Evolutionary conservation across 805 yeast species (phyloP), one percentile per base, ranked within the genome.

Genomic region (Candida silvatica): DNA sequence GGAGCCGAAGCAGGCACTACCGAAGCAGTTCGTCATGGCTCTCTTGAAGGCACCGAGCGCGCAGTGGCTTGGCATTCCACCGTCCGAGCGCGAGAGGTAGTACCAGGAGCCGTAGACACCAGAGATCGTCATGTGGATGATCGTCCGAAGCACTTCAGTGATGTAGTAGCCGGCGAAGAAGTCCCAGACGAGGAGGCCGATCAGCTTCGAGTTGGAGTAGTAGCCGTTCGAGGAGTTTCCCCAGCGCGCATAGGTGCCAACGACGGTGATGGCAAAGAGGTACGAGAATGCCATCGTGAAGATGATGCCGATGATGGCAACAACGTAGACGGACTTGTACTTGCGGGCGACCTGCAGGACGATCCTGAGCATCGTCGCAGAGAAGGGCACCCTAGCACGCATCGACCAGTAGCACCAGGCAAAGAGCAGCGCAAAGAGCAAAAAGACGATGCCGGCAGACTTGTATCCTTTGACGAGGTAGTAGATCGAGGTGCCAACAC

Each of bases 71-170:
- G 95, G 95, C 17, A 88, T 73, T 37, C 70, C 72, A 15, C 82
- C 71, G 23, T 38, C 46, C 7, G 49, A 37, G 18, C 41, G 41
- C 85, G 74, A 27, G 51, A 80, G 66, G 55, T 85, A 88, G 58
- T 83, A 87, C 95, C 96, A 87, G 4, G 90, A 74, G n/a, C 96
- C 96, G 53, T 74, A 88, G 23, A 86, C 77, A 17, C 95, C 95
- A 23, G 92, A 72, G 33, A 85, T 78, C 1, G 92, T 75, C 17
- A 80, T 80, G 51, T 88, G 94, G 32, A 87, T 77, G 9, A 84
- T 70, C 47, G 81, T 86, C 61, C 78, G 77, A 42, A 83, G 64
- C 16, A 86, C 92, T 56, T 86, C 96, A 15, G 88, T 68, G 40
- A 85, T 80, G 54, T 78, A 82, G 51, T 74, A 86, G 12, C 94